phyloP scores from a whole-genome alignment of 176 grass and related monocot genomes.

The Rhynchospora tenuis region DNA sequence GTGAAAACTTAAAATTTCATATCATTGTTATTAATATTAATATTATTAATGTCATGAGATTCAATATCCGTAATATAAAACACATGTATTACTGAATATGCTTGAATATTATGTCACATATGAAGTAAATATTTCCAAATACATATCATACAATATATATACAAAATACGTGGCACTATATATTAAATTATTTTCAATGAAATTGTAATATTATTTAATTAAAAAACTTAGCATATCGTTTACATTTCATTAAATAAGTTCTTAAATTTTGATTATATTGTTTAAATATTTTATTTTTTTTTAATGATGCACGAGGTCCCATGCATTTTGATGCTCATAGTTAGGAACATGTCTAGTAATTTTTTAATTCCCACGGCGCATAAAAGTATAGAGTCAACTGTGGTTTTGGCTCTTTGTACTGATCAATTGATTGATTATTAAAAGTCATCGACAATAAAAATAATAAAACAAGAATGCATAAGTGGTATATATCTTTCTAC shows the following conservation, averaged over 20 bases:
- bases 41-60: not conserved
- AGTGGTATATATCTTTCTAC: not conserved
- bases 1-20: not conserved
- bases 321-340: not conserved
- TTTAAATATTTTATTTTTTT: not conserved
- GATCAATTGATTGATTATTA: not conserved
- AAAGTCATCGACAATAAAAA: not conserved
- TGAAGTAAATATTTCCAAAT: too few species aligned
- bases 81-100: too few species aligned
- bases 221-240: too few species aligned
- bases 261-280: not conserved
- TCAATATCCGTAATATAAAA: too few species aligned
- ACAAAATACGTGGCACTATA: too few species aligned
- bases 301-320: not conserved
- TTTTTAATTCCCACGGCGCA: not conserved
- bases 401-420: not conserved
- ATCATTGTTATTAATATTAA: not conserved
- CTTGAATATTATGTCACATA: too few species aligned
- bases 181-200: too few species aligned
- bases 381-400: not conserved
- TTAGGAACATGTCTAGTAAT: not conserved
- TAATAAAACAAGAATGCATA: not conserved
- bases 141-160: too few species aligned
- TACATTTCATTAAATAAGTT: not conserved
- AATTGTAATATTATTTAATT: too few species aligned